A percentile compares a stretch with the other conserved stretches of the same genome.
Evolutionary conservation across 768 basidiomycete species (phyloP).

Genomic region (Amanita molliuscula): DNA sequence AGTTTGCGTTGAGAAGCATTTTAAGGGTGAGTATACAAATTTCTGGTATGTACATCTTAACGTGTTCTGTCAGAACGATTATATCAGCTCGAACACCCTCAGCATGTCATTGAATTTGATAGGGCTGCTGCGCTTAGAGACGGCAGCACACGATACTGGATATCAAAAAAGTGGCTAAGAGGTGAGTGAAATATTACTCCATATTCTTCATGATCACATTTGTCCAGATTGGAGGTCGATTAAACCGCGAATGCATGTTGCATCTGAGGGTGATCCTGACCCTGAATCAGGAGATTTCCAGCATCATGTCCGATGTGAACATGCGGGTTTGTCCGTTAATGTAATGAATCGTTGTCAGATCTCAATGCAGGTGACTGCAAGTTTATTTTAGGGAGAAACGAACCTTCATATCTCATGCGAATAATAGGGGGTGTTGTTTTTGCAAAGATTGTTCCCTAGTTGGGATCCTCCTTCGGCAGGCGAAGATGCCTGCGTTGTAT

Average conservation of each 20-base stretch:
- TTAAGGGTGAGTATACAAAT: slow-evolving; percentile 36
- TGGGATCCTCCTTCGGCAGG: slow-evolving; percentile 50
- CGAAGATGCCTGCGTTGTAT: slow-evolving; percentile 49
- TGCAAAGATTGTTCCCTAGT: slow-evolving; percentile 48
- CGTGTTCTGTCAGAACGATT: slow-evolving; percentile 39
- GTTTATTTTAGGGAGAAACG: not conserved
- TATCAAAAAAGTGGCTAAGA: slow-evolving; percentile 74
- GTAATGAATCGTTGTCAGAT: slow-evolving; percentile 49
- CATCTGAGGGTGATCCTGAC: slow-evolving; percentile 46
- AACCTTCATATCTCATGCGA: slow-evolving; percentile 7
- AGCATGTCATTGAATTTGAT: slow-evolving; percentile 49
- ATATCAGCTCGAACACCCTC: slow-evolving; percentile 62
- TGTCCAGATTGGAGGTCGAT: slow-evolving; percentile 58
- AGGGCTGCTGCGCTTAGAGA: slow-evolving; percentile 29
- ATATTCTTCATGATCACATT: slow-evolving; percentile 1
- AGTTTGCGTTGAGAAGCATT: slow-evolving; percentile 43
- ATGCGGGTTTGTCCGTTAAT: slow-evolving; percentile 50
- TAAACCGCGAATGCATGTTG: slow-evolving; percentile 70
- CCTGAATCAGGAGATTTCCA: slow-evolving; percentile 52
- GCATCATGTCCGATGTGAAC: slow-evolving; percentile 62
- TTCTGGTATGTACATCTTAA: slow-evolving; percentile 1
- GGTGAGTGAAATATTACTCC: slow-evolving; percentile 28
- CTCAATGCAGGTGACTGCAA: slow-evolving; percentile 37
- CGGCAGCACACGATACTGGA: slow-evolving; percentile 48
- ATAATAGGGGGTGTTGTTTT: slow-evolving; percentile 42